Conservation (phyloP, 345 rosid genomes). For the Brassica juncea region DNA sequence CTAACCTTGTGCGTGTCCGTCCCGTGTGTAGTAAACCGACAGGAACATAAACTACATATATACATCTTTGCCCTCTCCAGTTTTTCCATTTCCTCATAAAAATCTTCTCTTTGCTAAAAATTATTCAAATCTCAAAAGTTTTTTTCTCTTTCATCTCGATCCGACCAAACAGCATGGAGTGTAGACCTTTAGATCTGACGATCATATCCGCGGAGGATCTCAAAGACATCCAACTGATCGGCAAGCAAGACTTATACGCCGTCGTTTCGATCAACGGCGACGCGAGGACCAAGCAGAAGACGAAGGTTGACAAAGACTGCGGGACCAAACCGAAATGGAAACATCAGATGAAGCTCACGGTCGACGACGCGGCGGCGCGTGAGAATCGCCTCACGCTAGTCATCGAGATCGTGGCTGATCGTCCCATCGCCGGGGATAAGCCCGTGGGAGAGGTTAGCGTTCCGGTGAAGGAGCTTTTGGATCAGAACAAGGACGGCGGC, state of each 20-base stretch:
- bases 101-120: background rate
- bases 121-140: background rate
- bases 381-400: constrained; percentile 44
- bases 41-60: background rate
- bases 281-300: constrained; percentile 46
- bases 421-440: constrained; percentile 52
- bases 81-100: background rate
- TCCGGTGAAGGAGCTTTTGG: constrained; percentile 57
- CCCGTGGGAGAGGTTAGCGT: constrained; percentile 54
- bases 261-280: constrained; percentile 54
- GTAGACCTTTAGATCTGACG: constrained; percentile 55
- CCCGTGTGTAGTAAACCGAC: constrained; percentile 36
- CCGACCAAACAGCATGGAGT: constrained; percentile 48
- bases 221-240: constrained; percentile 53
- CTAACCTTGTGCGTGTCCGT: constrained; percentile 12
- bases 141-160: background rate
- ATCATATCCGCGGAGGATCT: constrained; percentile 55
- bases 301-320: constrained; percentile 54
- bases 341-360: constrained; percentile 50
- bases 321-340: constrained; percentile 63
- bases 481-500: constrained; percentile 21
- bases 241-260: constrained; percentile 66
- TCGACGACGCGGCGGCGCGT: constrained; percentile 51
- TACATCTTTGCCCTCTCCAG: background rate
- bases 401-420: constrained; percentile 51